A percentile compares a stretch with the other conserved stretches of the same genome.
phyloP scores from a whole-genome alignment of 257 asterid species.

The Jaltomata sinuosa region DNA sequence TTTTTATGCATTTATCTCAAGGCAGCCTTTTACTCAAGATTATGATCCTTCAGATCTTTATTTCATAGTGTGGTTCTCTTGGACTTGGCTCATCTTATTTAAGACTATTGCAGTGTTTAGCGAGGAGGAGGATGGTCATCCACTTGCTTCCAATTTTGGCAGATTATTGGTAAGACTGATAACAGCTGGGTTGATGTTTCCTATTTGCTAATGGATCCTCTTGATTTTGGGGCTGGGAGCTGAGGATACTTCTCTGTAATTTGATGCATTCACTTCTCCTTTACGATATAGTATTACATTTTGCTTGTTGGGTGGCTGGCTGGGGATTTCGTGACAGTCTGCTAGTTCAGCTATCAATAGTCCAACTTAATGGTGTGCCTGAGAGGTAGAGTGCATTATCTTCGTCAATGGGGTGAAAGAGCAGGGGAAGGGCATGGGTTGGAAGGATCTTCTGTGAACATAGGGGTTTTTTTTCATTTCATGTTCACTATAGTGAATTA shows the following conservation, averaged over 20 bases:
- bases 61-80: not conserved
- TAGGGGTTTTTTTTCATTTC: not conserved
- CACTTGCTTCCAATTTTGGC: constrained; percentile 57
- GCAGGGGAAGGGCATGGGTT: not conserved
- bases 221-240: constrained; percentile 3
- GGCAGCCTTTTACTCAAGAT: not conserved
- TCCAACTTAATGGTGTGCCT: not conserved
- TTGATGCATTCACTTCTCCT: not conserved
- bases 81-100: constrained; percentile 14
- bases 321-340: not conserved
- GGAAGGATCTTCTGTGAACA: not conserved
- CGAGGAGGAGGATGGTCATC: constrained; percentile 44
- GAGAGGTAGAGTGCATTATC: not conserved
- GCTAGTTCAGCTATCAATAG: not conserved
- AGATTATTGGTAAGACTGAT: constrained; percentile 66
- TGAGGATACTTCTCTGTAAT: not conserved
- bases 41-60: not conserved
- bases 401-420: not conserved
- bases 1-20: not conserved
- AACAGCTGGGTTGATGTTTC: constrained; percentile 5
- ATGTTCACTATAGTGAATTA: not conserved
- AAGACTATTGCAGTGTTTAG: constrained; percentile 31
- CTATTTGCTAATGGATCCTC: not conserved
- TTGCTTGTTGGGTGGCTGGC: not conserved
- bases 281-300: not conserved